Conservation (phyloP, 805 yeast genomes). For the Candida railenensis region DNA sequence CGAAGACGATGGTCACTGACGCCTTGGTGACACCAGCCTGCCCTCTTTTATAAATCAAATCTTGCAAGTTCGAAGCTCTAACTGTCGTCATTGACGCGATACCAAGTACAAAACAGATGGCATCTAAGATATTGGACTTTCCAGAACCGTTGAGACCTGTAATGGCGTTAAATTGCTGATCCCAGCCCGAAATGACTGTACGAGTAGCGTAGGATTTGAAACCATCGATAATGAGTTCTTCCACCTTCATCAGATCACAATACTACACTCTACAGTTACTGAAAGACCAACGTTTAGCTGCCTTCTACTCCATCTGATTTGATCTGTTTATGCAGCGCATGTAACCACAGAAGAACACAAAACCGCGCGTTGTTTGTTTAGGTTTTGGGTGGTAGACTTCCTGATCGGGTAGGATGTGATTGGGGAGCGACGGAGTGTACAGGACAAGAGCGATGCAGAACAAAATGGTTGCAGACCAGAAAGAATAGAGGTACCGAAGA, state of each 20-base stretch:
- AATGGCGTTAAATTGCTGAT: constrained; percentile 92
- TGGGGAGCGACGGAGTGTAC: neutral
- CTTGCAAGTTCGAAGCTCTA: constrained; percentile 90
- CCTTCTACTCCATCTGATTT: neutral
- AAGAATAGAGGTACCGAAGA: constrained; percentile 1
- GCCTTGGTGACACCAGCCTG: constrained; percentile 99
- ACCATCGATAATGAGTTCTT: constrained; percentile 94
- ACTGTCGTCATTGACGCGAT: constrained; percentile 93
- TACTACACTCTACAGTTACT: too few species aligned
- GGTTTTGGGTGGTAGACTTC: constrained; percentile 13
- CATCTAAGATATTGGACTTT: constrained; percentile 92
- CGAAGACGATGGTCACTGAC: constrained; percentile 92
- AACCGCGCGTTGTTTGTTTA: constrained; percentile 10
- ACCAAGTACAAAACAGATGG: constrained; percentile 97
- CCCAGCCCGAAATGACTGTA: constrained; percentile 95
- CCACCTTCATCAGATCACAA: constrained; percentile 89
- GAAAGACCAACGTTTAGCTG: too few species aligned
- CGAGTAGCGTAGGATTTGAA: constrained; percentile 97
- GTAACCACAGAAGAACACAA: too few species aligned
- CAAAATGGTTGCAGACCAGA: neutral
- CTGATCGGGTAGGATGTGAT: constrained; percentile 10
- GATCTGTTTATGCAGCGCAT: constrained; percentile 4
- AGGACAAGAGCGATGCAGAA: neutral
- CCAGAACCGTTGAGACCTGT: constrained; percentile 98
- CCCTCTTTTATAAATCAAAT: constrained; percentile 92